phyloP scores from a whole-genome alignment of 139 green algal species.

The Gonium pectorale region DNA sequence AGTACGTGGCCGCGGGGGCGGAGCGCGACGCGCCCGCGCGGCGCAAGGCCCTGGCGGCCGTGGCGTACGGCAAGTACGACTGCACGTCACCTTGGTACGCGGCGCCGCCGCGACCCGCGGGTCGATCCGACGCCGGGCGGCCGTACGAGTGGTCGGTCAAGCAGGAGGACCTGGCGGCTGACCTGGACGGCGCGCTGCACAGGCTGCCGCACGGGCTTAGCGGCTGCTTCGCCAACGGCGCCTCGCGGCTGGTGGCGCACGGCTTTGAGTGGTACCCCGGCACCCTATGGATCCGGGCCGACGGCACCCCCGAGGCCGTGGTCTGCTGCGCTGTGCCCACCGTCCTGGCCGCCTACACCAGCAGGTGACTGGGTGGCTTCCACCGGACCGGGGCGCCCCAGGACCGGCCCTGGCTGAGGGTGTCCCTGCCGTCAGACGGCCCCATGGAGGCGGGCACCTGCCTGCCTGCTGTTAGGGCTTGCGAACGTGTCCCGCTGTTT shows the following conservation, averaged over 20 bases:
- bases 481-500: too few species aligned
- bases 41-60: neutral
- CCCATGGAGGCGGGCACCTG: too few species aligned
- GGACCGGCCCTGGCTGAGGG: too few species aligned
- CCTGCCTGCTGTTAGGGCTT: too few species aligned
- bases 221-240: slow-evolving; percentile 11
- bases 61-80: neutral
- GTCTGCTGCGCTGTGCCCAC: neutral
- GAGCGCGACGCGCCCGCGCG: too few species aligned
- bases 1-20: neutral
- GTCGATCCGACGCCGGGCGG: neutral
- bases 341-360: neutral
- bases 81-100: neutral
- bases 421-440: too few species aligned
- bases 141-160: slow-evolving; percentile 16
- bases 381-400: too few species aligned
- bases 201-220: neutral
- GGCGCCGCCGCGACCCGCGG: neutral
- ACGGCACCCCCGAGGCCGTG: neutral
- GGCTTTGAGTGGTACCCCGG: slow-evolving; percentile 10
- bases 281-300: neutral
- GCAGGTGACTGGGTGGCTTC: too few species aligned
- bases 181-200: neutral
- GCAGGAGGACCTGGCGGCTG: slow-evolving; percentile 4
- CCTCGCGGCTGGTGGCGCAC: neutral